A percentile compares a stretch with the other conserved stretches of the same genome.
Evolutionary conservation across 2,329 filamentous ascomycete genomes (phyloP).

Genomic region (Conoideocrella luteorostrata): DNA sequence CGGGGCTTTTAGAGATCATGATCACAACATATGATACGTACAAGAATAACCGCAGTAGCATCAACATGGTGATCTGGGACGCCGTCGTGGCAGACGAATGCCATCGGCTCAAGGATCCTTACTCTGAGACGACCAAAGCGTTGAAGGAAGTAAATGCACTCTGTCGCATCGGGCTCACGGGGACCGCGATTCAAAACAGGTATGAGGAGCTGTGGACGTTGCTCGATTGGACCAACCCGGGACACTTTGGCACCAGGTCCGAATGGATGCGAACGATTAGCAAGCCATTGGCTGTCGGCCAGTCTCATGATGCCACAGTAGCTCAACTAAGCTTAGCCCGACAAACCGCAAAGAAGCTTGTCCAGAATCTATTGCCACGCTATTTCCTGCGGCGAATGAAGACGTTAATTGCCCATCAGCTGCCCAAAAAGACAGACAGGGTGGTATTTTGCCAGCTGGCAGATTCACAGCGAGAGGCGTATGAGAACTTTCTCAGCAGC

Average conservation of each 20-base stretch:
- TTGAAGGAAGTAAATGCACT: conserved; percentile 89
- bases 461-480: conserved; percentile 71
- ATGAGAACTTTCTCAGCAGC: conserved; percentile 69
- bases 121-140: conserved; percentile 70
- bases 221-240: conserved; percentile 93
- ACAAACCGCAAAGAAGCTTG: conserved; percentile 75
- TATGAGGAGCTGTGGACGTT: conserved; percentile 97
- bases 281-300: conserved; percentile 75
- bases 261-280: conserved; percentile 78
- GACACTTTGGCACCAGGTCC: conserved; percentile 53
- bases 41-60: conserved; percentile 60
- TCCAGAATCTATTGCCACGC: conserved; percentile 77
- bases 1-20: conserved; percentile 79
- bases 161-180: conserved; percentile 87
- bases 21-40: conserved; percentile 94
- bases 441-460: conserved; percentile 95
- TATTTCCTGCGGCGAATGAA: conserved; percentile 95
- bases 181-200: conserved; percentile 95
- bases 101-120: conserved; percentile 76
- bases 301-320: conserved; percentile 85
- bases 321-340: conserved; percentile 75
- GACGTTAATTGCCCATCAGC: conserved; percentile 79
- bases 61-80: conserved; percentile 90
- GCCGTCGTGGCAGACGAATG: conserved; percentile 93
- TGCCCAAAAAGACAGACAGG: conserved; percentile 89